Evolutionary conservation across 2,329 filamentous ascomycete genomes (phyloP).

Genomic region (Acarospora socialis): DNA sequence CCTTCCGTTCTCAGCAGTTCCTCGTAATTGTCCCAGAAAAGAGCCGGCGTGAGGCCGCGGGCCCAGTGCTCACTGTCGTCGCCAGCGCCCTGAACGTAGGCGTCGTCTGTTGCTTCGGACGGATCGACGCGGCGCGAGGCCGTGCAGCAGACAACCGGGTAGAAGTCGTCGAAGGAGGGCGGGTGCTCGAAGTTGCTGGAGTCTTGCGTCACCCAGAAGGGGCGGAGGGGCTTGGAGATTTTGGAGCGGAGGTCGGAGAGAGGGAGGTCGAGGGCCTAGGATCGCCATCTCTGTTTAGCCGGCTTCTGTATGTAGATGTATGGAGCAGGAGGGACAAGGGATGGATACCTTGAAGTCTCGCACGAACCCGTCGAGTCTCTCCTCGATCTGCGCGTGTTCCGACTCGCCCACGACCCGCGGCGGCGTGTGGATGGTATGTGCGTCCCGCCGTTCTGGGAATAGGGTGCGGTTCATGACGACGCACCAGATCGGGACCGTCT

Average conservation of each 20-base stretch:
- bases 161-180: constrained; percentile 40
- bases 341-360: constrained; percentile 29
- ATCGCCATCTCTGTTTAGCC: neutral
- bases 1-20: constrained; percentile 50
- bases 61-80: constrained; percentile 96
- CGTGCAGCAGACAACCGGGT: constrained; percentile 72
- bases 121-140: constrained; percentile 59
- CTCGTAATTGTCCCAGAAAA: constrained; percentile 65
- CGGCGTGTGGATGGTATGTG: constrained; percentile 52
- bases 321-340: neutral
- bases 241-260: constrained; percentile 38
- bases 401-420: constrained; percentile 57
- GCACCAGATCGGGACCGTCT: constrained; percentile 90
- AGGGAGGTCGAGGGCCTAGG: constrained; percentile 45
- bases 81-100: constrained; percentile 86
- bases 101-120: constrained; percentile 53
- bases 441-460: constrained; percentile 43
- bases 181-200: constrained; percentile 36
- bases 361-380: constrained; percentile 44
- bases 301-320: neutral
- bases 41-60: constrained; percentile 54
- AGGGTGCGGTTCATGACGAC: constrained; percentile 67
- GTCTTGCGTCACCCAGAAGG: constrained; percentile 67
- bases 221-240: constrained; percentile 57
- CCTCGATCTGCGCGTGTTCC: constrained; percentile 65